phyloP scores from a whole-genome alignment of 306 rosid species.

The Acacia confusa region DNA sequence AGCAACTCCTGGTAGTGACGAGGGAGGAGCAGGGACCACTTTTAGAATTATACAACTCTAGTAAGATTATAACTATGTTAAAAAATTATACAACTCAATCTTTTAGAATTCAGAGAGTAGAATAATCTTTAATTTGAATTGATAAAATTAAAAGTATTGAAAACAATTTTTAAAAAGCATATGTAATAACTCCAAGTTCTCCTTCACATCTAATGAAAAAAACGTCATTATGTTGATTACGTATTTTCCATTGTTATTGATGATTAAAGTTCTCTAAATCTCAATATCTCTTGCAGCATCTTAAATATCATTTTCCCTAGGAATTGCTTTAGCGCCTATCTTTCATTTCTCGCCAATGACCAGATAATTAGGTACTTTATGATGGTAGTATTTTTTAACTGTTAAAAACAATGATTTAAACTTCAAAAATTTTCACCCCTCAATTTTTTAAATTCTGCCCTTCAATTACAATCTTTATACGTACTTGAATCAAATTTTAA shows the following conservation, averaged over 20 bases:
- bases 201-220: neutral
- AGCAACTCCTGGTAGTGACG: neutral
- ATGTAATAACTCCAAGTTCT: neutral
- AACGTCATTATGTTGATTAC: neutral
- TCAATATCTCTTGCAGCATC: neutral
- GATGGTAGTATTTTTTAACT: neutral
- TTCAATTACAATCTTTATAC: neutral
- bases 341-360: slow-evolving; percentile 19
- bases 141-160: neutral
- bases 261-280: neutral
- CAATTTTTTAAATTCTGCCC: neutral
- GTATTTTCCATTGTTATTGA: neutral
- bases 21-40: neutral
- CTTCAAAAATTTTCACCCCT: neutral
- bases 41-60: no score
- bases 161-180: neutral
- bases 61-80: neutral
- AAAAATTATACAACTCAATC: neutral
- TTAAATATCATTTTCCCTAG: neutral
- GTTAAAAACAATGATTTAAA: neutral
- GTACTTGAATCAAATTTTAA: neutral
- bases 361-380: slow-evolving; percentile 6
- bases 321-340: neutral
- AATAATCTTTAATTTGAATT: neutral
- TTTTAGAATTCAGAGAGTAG: neutral